phyloP scores from a whole-genome alignment of 2,329 filamentous ascomycete species.

The Hymenoscyphus fraxineus region DNA sequence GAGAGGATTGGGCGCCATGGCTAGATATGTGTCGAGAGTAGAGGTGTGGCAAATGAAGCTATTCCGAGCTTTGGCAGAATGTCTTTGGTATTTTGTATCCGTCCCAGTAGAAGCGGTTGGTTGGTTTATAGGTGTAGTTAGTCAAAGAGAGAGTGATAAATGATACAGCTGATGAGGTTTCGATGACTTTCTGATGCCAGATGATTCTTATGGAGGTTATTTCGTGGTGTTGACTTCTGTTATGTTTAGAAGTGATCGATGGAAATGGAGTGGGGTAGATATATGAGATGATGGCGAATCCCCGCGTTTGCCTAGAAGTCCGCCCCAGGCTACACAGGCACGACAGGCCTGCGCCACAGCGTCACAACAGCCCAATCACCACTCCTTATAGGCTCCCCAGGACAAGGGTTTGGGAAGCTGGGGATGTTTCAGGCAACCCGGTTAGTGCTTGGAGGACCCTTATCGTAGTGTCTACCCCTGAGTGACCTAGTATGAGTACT shows the following conservation, averaged over 20 bases:
- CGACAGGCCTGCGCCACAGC: background rate
- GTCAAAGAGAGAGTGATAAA: background rate
- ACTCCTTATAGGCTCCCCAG: background rate
- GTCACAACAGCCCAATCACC: background rate
- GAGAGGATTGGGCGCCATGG: conserved; percentile 38
- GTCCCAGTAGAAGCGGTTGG: background rate
- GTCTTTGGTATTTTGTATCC: background rate
- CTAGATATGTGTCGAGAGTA: conserved; percentile 10
- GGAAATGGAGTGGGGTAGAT: conserved; percentile 3
- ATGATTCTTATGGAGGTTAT: background rate
- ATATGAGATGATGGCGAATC: conserved; percentile 19
- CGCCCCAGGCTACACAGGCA: background rate
- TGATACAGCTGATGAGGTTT: background rate
- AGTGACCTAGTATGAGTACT: no score
- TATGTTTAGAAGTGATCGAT: background rate
- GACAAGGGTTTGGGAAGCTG: background rate
- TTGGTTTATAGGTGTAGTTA: background rate
- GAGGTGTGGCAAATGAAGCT: background rate
- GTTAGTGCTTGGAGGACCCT: background rate
- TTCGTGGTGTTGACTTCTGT: background rate
- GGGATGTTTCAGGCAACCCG: conserved; percentile 8
- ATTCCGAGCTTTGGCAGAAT: background rate
- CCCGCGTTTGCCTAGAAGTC: conserved; percentile 17
- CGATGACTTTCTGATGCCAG: background rate
- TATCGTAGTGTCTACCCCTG: background rate